Base-by-base conservation (phyloP, 208 protist genomes). In the Novymonas esmeraldas region DNA sequence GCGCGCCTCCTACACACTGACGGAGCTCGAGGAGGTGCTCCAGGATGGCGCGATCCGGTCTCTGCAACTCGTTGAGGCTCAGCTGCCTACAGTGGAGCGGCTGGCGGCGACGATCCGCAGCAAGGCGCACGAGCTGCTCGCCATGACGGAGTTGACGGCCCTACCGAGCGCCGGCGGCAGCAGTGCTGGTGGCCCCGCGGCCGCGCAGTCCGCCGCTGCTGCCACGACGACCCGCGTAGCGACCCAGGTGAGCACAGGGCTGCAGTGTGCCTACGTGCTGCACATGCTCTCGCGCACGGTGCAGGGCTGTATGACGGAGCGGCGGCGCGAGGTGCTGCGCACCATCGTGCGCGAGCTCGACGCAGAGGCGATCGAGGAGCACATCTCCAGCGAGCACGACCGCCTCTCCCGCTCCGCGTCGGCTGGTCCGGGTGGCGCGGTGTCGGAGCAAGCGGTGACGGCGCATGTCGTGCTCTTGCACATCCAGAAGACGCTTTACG, bases 221-320 rank as follows among this genome's bases (percentile, higher is more conserved):
- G 34, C 62, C 44, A 42, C 49, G 22, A 68, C 57, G 13, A 71
- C 71, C 18, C 56, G 59, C 1, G 14, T 70, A 1, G 73, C 64
- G 11, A 41, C 49, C 14, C 78, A 83, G 46, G 85, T 87, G 9
- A 77, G 69, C 33, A 76, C 78, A 26, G 79, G 85, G 0, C 50
- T 95, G 64, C 83, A 90, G 63, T 95, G 89, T 70, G 58, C 81
- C 26, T 77, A 81, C 62, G 75, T 77, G 41, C 64, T 92, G 16
- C 82, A 79, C 18, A 82, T 61, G 50, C 76, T 92, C 31, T 73
- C 78, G 24, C 72, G 79, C 14, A 79, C 80, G 7, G 57, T 90
- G 34, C 60, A 80, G 20, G 64, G 70, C 60, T 82, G 89, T 45
- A 92, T 92, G 84, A 83, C 77, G 14, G 89, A 95, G 71, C 83